Conservation (phyloP, 768 basidiomycete genomes). For the Glaciozyma martinii region DNA sequence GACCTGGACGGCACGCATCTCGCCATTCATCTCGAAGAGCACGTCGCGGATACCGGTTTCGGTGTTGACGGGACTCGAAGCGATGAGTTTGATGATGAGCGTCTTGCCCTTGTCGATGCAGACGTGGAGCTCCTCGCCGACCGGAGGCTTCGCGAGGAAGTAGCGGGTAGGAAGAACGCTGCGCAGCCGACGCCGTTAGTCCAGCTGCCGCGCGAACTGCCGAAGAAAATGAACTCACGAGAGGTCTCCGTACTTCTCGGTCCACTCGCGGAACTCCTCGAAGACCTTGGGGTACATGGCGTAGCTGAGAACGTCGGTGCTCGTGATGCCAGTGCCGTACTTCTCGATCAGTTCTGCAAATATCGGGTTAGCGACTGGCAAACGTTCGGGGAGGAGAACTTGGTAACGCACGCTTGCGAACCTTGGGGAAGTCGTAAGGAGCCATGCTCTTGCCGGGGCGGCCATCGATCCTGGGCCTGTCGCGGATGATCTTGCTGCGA, state of each 20-base stretch:
- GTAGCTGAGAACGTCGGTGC: slow-evolving; percentile 85
- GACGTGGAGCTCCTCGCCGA: slow-evolving; percentile 73
- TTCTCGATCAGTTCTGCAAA: slow-evolving; percentile 78
- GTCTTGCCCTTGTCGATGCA: slow-evolving; percentile 78
- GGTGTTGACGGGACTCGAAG: slow-evolving; percentile 84
- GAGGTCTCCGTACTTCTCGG: slow-evolving; percentile 68
- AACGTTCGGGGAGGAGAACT: not conserved
- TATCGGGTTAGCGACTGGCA: not conserved
- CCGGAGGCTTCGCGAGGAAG: slow-evolving; percentile 85
- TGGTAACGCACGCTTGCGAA: slow-evolving; percentile 43
- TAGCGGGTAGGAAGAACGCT: slow-evolving; percentile 93
- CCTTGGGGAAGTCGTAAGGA: slow-evolving; percentile 90
- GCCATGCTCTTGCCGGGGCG: slow-evolving; percentile 82
- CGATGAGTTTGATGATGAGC: slow-evolving; percentile 89
- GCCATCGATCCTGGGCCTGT: slow-evolving; percentile 85
- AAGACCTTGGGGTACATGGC: slow-evolving; percentile 98
- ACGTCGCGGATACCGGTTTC: slow-evolving; percentile 88
- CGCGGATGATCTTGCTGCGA: slow-evolving; percentile 79
- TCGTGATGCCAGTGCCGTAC: slow-evolving; percentile 90
- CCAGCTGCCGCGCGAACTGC: not conserved
- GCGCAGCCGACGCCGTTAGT: slow-evolving; percentile 39
- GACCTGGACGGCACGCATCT: slow-evolving; percentile 89
- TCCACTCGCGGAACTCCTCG: slow-evolving; percentile 80
- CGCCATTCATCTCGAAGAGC: slow-evolving; percentile 66
- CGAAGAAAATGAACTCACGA: slow-evolving; percentile 1